Percentiles rank a stretch among this genome's conserved stretches.
These are phyloP conservation scores for Clarireedia sp. DNA, from an alignment of 2,329 filamentous ascomycete species.

Conservation along the genomic window DNA sequence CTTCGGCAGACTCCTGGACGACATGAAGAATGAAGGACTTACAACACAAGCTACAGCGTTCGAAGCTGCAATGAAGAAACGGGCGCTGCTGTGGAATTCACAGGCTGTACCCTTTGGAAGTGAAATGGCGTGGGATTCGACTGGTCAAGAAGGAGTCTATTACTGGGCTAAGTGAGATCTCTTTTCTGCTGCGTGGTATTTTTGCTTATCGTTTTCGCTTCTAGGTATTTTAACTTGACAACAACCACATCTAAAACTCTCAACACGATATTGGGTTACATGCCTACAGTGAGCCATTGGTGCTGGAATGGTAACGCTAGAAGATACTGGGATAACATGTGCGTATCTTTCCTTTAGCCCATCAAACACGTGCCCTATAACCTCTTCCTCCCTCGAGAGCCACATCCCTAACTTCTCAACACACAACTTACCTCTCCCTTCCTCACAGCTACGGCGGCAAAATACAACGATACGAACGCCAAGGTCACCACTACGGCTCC, in stretches of 20 bases:
- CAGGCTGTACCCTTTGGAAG: slow-evolving; percentile 48
- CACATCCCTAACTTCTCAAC: too few species aligned
- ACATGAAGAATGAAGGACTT: slow-evolving; percentile 41
- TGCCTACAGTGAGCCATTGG: slow-evolving; percentile 52
- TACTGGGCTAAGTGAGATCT: slow-evolving; percentile 39
- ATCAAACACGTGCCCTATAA: neutral
- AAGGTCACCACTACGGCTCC: slow-evolving; percentile 55
- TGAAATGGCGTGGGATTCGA: slow-evolving; percentile 57
- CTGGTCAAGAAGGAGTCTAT: slow-evolving; percentile 53
- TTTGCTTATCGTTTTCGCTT: neutral
- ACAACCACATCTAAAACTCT: slow-evolving; percentile 43
- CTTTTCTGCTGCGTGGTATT: too few species aligned
- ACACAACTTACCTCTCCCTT: neutral
- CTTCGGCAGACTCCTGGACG: slow-evolving; percentile 43
- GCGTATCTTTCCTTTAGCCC: neutral
- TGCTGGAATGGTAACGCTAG: slow-evolving; percentile 55
- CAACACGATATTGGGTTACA: slow-evolving; percentile 47
- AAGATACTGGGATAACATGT: slow-evolving; percentile 37
- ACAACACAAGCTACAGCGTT: slow-evolving; percentile 34
- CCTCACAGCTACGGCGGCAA: slow-evolving; percentile 23
- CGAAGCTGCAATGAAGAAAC: slow-evolving; percentile 39
- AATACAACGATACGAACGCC: slow-evolving; percentile 35
- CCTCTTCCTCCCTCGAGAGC: too few species aligned
- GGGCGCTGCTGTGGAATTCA: slow-evolving; percentile 43
- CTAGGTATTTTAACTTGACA: slow-evolving; percentile 40